Evolutionary conservation across 352 stramenopile species (phyloP), one percentile per base, ranked within the genome.

Genomic region (Hyaloperonospora brassicae): DNA sequence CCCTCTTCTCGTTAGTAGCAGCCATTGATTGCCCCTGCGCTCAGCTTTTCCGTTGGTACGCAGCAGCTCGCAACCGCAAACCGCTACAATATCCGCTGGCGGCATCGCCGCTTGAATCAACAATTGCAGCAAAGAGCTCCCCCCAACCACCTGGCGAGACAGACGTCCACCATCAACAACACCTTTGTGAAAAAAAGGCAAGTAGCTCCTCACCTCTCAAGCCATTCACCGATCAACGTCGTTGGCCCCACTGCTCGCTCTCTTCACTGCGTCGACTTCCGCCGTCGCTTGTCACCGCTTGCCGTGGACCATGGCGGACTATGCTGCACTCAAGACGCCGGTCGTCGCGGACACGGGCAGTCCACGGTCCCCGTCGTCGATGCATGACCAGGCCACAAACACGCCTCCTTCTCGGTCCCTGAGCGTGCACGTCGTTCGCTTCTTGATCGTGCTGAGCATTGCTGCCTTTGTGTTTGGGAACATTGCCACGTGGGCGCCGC

Each of bases 381-480:
- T 35, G 12, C 14, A 46, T 2, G 11, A 17, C 17, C 17, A 59
- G 8, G 38, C 11, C 21, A 17, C 30, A 1, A 17, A 17, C 17
- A 17, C 17, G 17, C 17, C 17, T 17, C 17, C 17, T 17, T 17
- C 17, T 17, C 40, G 45, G 12, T 73, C 66, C 44, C 22, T 31
- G 9, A 30, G 54, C 14, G 59, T 73, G 38, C 62, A 73, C 13
- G 51, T 60, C 38, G 49, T 75, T 24, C 69, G 69, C 22, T 59
- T 71, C 27, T 56, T 66, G 24, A 64, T 78, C 24, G 27, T 67
- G 41, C 52, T 81, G 52, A 47, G 58, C 21, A 56, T 77, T 47
- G 59, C 53, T 13, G 51, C 62, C 45, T 85, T 80, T 58, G 61
- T 85, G 50, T 85, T 85, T 45, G 74, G 74, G 40, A 85, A 85